These are phyloP conservation scores for Paramyrothecium roridum DNA, from an alignment of 2,329 filamentous ascomycete species.

Conservation along the genomic window DNA sequence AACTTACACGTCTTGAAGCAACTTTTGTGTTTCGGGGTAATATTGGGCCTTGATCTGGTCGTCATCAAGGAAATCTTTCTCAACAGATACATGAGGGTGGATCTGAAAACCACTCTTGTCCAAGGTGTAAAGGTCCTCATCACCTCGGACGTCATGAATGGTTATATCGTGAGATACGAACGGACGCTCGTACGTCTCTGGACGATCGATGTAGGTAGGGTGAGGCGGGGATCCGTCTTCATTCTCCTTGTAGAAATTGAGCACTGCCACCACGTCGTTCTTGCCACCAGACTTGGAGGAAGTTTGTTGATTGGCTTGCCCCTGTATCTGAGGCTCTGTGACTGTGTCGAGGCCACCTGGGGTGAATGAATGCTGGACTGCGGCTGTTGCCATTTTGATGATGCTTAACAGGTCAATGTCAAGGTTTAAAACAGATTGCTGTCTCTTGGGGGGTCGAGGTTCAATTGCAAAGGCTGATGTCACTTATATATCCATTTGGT, in stretches of 20 bases:
- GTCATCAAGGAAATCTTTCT: slow-evolving; percentile 48
- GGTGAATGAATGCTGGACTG: slow-evolving; percentile 11
- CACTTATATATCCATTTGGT: background rate
- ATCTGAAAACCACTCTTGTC: slow-evolving; percentile 36
- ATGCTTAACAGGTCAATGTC: background rate
- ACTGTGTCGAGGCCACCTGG: slow-evolving; percentile 6
- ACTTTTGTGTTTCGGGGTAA: slow-evolving; percentile 68
- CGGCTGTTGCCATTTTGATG: slow-evolving; percentile 17
- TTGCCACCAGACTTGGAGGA: slow-evolving; percentile 5
- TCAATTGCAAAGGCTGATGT: background rate
- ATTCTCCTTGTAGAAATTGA: slow-evolving; percentile 37
- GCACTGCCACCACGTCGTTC: slow-evolving; percentile 26
- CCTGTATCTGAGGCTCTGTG: slow-evolving; percentile 2
- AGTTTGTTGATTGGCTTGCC: slow-evolving; percentile 3
- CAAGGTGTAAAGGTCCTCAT: slow-evolving; percentile 31
- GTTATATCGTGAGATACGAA: slow-evolving; percentile 20
- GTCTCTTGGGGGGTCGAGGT: background rate
- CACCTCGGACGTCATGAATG: slow-evolving; percentile 31
- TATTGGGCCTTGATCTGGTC: slow-evolving; percentile 61
- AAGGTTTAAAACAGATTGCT: slow-evolving; percentile 1
- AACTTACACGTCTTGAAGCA: slow-evolving; percentile 57
- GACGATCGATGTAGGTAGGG: slow-evolving; percentile 28
- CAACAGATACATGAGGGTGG: slow-evolving; percentile 20
- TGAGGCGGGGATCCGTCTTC: slow-evolving; percentile 35
- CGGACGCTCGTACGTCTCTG: slow-evolving; percentile 30